phyloP scores from a whole-genome alignment of 495 filamentous ascomycete genomes.

The Thozetella sp. region DNA sequence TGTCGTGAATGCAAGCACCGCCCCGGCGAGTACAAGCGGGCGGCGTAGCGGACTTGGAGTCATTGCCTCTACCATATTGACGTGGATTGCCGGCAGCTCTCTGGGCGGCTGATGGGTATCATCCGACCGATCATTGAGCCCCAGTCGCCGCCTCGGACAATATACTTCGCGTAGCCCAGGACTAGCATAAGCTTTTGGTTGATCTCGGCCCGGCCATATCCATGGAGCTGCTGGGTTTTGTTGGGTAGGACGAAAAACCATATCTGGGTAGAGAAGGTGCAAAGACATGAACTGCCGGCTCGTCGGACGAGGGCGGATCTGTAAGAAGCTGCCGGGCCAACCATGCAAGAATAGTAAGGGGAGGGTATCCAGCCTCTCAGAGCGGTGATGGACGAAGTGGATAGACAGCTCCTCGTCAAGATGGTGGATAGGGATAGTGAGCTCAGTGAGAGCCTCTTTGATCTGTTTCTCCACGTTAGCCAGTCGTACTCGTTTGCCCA shows the following conservation, averaged over 20 bases:
- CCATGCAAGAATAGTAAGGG: slow-evolving; percentile 60
- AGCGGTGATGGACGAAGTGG: slow-evolving; percentile 51
- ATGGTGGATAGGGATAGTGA: slow-evolving; percentile 39
- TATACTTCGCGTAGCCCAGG: slow-evolving; percentile 63
- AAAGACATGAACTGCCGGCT: slow-evolving; percentile 60
- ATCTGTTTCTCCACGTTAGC: slow-evolving; percentile 37
- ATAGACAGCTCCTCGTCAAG: slow-evolving; percentile 39
- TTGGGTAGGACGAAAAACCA: slow-evolving; percentile 54
- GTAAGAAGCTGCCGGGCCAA: slow-evolving; percentile 67
- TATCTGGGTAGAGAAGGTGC: slow-evolving; percentile 65
- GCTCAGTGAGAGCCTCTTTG: slow-evolving; percentile 53
- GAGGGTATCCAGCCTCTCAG: slow-evolving; percentile 40
- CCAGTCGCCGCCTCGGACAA: slow-evolving; percentile 67
- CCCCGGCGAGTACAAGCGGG: slow-evolving; percentile 1
- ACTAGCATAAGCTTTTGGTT: slow-evolving; percentile 61
- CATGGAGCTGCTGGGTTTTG: slow-evolving; percentile 40
- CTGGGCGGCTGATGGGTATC: slow-evolving; percentile 39
- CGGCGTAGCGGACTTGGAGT: slow-evolving; percentile 4
- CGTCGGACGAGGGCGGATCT: slow-evolving; percentile 60
- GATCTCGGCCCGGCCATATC: slow-evolving; percentile 60
- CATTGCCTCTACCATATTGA: neutral
- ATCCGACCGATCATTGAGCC: slow-evolving; percentile 58
- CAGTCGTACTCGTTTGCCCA: slow-evolving; percentile 23
- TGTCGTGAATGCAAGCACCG: slow-evolving; percentile 3
- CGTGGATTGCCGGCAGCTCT: slow-evolving; percentile 13